Percentiles rank a stretch among this genome's conserved stretches.
These are phyloP conservation scores for Ulmus americana DNA, from an alignment of 331 rosid species.

Conservation along the genomic window DNA sequence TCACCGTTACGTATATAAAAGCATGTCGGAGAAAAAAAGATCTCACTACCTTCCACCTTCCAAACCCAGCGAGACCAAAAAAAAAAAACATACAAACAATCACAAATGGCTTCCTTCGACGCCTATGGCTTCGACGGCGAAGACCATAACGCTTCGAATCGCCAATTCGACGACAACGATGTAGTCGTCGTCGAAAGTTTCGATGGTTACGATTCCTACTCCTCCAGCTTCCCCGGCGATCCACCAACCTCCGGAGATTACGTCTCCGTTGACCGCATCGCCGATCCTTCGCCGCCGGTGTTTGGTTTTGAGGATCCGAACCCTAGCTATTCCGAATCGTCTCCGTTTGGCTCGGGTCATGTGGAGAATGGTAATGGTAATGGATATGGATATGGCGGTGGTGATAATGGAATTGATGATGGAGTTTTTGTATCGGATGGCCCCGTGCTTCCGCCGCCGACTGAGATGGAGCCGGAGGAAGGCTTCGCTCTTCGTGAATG, in stretches of 20 bases:
- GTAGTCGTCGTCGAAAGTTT: conserved; percentile 47
- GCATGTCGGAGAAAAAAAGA: neutral
- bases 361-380: conserved; percentile 52
- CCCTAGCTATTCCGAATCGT: conserved; percentile 51
- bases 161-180: conserved; percentile 36
- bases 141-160: conserved; percentile 44
- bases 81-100: neutral
- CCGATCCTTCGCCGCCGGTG: conserved; percentile 49
- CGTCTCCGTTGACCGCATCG: conserved; percentile 51
- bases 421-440: conserved; percentile 72
- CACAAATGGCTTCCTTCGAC: conserved; percentile 73
- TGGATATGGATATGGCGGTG: conserved; percentile 31
- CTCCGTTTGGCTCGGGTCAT: conserved; percentile 59
- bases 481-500: conserved; percentile 90
- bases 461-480: conserved; percentile 79
- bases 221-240: conserved; percentile 41
- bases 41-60: neutral
- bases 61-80: conserved; percentile 8
- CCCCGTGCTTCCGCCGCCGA: conserved; percentile 78
- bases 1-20: conserved; percentile 37
- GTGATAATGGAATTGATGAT: conserved; percentile 36
- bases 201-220: conserved; percentile 50
- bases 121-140: conserved; percentile 68
- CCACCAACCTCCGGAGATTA: conserved; percentile 40
- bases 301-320: conserved; percentile 72